Base-by-base conservation (phyloP, 1,284 basidiomycete species). In the Puccinia coronata region DNA sequence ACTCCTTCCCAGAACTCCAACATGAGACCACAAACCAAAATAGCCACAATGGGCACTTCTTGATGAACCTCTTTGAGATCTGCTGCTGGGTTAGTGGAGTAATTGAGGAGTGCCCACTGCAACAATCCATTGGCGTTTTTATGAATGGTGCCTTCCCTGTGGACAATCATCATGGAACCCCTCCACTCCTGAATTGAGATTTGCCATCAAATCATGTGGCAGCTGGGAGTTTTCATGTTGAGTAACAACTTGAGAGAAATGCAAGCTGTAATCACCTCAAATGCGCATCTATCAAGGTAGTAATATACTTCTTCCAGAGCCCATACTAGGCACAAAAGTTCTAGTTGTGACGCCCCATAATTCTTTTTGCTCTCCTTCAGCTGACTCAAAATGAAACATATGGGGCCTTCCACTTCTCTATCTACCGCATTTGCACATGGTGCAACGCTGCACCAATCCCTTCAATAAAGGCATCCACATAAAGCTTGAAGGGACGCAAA, bases 201-300 rank as follows among this genome's bases (percentile, higher is more conserved):
- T 16, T 67, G 65, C 65, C 65, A 67, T 1, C 25, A 9, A 5
- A 51, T 20, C 41, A 71, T 71, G 18, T 71, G 23, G 9, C 11
- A 8, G 31, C 47, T 71, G 28, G 69, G 47, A 2, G 25, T 71
- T 23, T 71, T 71, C 28, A 53, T 49, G 25, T 51, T 71, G 1
- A 71, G 11, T 1, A 71, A 20, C n/a, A 31, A 49, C 43, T 51
- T 71, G 9, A 71, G 43, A 5, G 69, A 43, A n/a, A 20, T 23
- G 25, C 43, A 71, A 18, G 51, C 47, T 9, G 69, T 71, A 18
- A 71, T 71, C 2, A 71, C 69, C n/a, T 49, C 69, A 53, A 71
- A 71, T 6, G 2, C 6, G 65, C 18, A 67, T 1, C 65, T 18
- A 16, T 67, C 20, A 8, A 67, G 43, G 65, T 67, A 67, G 23